These are phyloP conservation scores for Trichoderma hamatum DNA, from an alignment of 2,329 filamentous ascomycete genomes.

Conservation along the genomic window DNA sequence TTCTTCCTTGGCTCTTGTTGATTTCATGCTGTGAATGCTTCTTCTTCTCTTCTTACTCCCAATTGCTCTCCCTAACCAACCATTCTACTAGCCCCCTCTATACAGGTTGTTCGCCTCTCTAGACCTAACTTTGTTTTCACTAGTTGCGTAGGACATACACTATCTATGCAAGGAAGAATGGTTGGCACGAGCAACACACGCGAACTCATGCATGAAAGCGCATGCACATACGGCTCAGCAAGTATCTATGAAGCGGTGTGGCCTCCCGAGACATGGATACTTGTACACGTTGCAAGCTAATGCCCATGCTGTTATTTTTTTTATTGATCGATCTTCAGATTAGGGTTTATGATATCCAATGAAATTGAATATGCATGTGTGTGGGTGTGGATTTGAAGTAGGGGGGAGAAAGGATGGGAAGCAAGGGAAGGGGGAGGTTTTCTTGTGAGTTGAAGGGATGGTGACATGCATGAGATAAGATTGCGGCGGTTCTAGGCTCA, in stretches of 20 bases:
- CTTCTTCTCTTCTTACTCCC: not conserved
- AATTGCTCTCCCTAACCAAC: not conserved
- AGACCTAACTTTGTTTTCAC: not conserved
- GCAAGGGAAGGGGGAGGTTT: not conserved
- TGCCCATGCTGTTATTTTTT: not conserved
- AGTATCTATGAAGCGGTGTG: not conserved
- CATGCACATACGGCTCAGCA: not conserved
- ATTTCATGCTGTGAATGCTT: not conserved
- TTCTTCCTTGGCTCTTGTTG: not conserved
- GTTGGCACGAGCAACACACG: not conserved
- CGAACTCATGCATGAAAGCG: not conserved
- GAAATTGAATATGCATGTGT: not conserved
- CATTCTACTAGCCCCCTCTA: not conserved
- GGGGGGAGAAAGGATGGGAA: not conserved
- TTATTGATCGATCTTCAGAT: not conserved
- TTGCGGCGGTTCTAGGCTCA: too few relatives aligned
- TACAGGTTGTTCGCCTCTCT: not conserved
- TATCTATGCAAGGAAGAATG: not conserved
- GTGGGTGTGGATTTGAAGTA: not conserved
- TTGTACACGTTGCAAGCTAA: not conserved
- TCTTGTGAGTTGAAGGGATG: not conserved
- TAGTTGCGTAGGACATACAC: not conserved
- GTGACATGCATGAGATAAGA: not conserved
- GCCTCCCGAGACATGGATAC: not conserved
- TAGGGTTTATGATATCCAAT: not conserved